These are phyloP conservation scores for Pelagomonas calceolata DNA, from an alignment of 108 stramenopile genomes.

Conservation along the genomic window DNA sequence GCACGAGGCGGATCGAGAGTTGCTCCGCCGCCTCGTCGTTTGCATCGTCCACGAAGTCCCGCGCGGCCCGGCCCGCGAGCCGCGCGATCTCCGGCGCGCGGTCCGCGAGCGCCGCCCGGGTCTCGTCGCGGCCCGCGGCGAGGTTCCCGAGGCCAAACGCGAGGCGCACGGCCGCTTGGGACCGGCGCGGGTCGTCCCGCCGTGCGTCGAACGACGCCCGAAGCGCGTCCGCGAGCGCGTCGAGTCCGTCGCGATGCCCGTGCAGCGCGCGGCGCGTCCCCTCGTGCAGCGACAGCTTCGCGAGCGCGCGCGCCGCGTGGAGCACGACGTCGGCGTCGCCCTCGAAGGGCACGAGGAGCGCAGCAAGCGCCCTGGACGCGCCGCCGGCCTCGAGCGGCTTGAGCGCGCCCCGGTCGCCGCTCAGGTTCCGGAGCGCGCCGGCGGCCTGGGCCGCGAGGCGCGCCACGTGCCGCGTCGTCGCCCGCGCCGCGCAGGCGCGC, in stretches of 20 bases:
- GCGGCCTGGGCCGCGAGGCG: background rate
- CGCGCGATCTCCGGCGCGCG: too few species aligned
- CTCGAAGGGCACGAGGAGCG: background rate
- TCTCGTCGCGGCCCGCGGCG: constrained; percentile 25
- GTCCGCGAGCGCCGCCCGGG: constrained; percentile 15
- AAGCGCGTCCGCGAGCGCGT: background rate
- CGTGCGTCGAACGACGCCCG: too few species aligned
- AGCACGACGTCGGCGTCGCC: too few species aligned
- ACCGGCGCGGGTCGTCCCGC: background rate
- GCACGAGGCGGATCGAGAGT: constrained; percentile 29
- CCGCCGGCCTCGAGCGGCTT: background rate
- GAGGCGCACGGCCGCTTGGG: constrained; percentile 9
- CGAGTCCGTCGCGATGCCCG: background rate
- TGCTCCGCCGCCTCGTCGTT: constrained; percentile 11
- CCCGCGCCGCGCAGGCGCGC: background rate
- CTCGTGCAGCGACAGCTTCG: constrained; percentile 5
- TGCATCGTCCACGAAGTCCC: constrained; percentile 1
- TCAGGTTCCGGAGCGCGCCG: background rate
- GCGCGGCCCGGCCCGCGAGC: background rate
- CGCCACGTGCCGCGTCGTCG: background rate
- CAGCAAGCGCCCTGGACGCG: background rate
- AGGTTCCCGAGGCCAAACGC: constrained; percentile 35
- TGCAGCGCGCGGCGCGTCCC: constrained; percentile 2
- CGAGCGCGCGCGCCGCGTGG: constrained; percentile 4
- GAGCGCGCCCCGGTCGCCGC: background rate